A percentile compares a stretch with the other conserved stretches of the same genome.
Conservation (phyloP, 106 monocot species). For the Xerophyta viscosa region DNA sequence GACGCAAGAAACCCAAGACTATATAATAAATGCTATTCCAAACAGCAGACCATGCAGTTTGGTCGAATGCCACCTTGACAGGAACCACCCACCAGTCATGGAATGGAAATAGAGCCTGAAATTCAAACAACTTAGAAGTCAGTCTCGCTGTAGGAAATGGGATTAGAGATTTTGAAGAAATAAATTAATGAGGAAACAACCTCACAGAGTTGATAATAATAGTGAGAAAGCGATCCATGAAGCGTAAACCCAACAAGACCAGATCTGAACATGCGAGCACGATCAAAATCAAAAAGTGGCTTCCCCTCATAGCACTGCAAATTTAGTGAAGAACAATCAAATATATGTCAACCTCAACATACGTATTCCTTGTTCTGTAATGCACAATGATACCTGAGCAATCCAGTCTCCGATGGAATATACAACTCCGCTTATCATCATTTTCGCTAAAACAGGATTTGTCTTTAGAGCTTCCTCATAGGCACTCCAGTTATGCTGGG, state of each 20-base stretch:
- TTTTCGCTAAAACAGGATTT: conserved; percentile 92
- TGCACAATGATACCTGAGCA: conserved; percentile 49
- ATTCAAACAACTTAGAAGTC: background rate
- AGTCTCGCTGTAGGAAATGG: too few relatives aligned
- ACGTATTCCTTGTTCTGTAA: background rate
- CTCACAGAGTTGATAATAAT: conserved; percentile 93
- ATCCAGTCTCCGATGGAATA: conserved; percentile 97
- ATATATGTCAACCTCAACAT: too few relatives aligned
- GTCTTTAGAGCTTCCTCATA: conserved; percentile 90
- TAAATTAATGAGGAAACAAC: conserved; percentile 15
- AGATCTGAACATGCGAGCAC: conserved; percentile 80
- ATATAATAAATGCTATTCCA: conserved; percentile 93
- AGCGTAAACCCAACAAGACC: conserved; percentile 84
- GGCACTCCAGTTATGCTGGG: conserved; percentile 88
- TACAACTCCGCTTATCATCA: conserved; percentile 97
- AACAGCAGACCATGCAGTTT: conserved; percentile 81
- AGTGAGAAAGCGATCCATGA: conserved; percentile 96
- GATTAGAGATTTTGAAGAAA: too few relatives aligned
- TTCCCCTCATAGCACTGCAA: conserved; percentile 96
- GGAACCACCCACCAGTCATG: conserved; percentile 95
- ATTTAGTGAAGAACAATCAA: background rate
- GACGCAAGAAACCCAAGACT: conserved; percentile 67
- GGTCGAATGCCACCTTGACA: conserved; percentile 80
- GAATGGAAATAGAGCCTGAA: conserved; percentile 81
- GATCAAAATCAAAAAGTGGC: conserved; percentile 91